Evolutionary conservation across 495 filamentous ascomycete species (phyloP).

Genomic region (Lichenothelia convexa): DNA sequence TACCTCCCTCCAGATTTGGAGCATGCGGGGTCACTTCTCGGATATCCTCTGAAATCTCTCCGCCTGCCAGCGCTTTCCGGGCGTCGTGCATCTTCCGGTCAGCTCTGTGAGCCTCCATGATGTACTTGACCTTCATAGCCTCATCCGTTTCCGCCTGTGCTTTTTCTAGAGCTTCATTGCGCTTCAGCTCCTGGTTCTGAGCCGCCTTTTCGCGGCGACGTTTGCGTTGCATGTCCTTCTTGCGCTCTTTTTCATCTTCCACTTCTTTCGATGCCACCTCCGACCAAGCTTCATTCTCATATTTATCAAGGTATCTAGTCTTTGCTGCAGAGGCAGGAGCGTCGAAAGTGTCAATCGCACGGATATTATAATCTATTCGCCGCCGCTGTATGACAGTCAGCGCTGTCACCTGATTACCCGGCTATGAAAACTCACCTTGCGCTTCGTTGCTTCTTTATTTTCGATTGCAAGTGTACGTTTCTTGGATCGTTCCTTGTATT

Average conservation of each 20-base stretch:
- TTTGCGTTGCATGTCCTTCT: conserved; percentile 99
- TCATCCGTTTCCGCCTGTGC: conserved; percentile 60
- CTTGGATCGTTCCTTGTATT: conserved; percentile 1
- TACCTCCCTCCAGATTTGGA: conserved; percentile 72
- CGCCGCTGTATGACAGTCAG: conserved; percentile 28
- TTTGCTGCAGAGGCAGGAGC: conserved; percentile 33
- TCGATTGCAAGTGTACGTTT: conserved; percentile 33
- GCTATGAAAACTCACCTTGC: conserved; percentile 30
- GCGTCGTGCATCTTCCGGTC: conserved; percentile 80
- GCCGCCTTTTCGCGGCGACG: conserved; percentile 92
- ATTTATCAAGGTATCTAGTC: conserved; percentile 32
- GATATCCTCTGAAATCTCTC: conserved; percentile 63
- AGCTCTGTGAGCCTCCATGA: conserved; percentile 64
- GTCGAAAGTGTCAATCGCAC: conserved; percentile 33
- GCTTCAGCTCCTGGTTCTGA: conserved; percentile 67
- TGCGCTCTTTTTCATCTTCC: conserved; percentile 91
- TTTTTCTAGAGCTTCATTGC: conserved; percentile 57
- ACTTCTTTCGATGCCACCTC: conserved; percentile 81
- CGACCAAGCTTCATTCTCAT: conserved; percentile 53
- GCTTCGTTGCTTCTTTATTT: conserved; percentile 35
- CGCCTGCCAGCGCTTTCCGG: conserved; percentile 61
- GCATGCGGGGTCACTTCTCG: conserved; percentile 57
- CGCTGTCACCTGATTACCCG: too few species aligned
- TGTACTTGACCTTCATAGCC: conserved; percentile 52
- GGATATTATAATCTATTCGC: conserved; percentile 29